Conservation (phyloP, 2,329 filamentous ascomycete genomes). For the Ceratocystiopsis minuta region DNA sequence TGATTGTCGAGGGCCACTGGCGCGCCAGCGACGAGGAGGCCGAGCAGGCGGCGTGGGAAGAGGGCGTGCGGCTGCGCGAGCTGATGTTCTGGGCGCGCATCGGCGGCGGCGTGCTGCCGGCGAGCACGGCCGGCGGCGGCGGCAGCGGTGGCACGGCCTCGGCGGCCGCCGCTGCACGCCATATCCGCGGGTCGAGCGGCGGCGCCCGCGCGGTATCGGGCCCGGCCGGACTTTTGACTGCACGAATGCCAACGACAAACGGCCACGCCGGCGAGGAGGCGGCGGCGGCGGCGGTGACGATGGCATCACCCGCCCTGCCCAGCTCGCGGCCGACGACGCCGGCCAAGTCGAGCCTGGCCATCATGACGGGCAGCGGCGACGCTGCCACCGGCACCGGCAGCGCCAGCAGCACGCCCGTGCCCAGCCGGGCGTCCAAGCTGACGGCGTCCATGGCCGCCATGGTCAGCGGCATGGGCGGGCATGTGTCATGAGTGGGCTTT, state of each 20-base stretch:
- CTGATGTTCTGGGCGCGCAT: slow-evolving; percentile 95
- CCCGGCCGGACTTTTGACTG: too few species aligned
- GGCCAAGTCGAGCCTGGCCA: too few species aligned
- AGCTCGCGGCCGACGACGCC: not conserved
- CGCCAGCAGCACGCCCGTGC: not conserved
- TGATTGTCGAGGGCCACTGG: slow-evolving; percentile 87
- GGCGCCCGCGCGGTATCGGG: too few species aligned
- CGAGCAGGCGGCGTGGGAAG: slow-evolving; percentile 83
- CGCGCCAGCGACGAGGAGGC: slow-evolving; percentile 66
- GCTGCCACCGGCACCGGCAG: not conserved
- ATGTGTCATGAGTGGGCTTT: slow-evolving; percentile 1
- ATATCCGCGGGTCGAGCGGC: too few species aligned
- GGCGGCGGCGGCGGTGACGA: too few species aligned
- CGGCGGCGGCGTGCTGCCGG: slow-evolving; percentile 75
- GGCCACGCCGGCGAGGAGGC: too few species aligned
- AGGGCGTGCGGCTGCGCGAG: slow-evolving; percentile 74
- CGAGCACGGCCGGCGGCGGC: slow-evolving; percentile 10
- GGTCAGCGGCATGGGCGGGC: slow-evolving; percentile 7
- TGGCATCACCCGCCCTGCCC: too few species aligned
- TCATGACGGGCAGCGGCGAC: too few species aligned
- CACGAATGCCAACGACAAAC: too few species aligned
- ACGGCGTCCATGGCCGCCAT: slow-evolving; percentile 7
- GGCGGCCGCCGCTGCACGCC: too few species aligned
- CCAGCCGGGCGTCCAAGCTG: slow-evolving; percentile 3
- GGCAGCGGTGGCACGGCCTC: not conserved